A percentile compares a stretch with the other conserved stretches of the same genome.
phyloP scores from a whole-genome alignment of 306 rosid genomes.

The Trifolium dubium region DNA sequence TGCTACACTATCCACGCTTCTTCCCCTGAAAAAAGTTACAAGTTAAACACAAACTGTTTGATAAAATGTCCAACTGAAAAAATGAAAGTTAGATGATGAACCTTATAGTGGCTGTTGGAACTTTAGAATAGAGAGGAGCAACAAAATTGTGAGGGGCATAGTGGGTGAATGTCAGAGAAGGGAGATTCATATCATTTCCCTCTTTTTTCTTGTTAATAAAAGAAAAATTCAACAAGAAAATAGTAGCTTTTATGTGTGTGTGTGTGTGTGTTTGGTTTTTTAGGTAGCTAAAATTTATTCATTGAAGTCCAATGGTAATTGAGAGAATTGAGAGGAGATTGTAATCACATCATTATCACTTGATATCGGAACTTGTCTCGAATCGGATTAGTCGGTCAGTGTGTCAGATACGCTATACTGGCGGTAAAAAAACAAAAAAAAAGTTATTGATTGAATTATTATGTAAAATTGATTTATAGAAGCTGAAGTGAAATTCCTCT shows the following conservation, averaged over 20 bases:
- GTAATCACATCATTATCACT: too few species aligned
- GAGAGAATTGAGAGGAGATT: too few species aligned
- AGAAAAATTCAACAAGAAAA: too few species aligned
- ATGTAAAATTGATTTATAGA: too few species aligned
- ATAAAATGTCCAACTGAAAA: constrained; percentile 46
- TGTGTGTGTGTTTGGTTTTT: not conserved
- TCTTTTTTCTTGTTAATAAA: not conserved
- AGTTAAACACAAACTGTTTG: constrained; percentile 36
- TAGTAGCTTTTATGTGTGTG: not conserved
- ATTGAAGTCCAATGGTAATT: too few species aligned
- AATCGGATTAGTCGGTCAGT: too few species aligned
- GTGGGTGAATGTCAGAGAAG: constrained; percentile 22
- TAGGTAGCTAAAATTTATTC: not conserved
- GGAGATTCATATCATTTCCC: constrained; percentile 45
- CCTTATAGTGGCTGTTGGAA: constrained; percentile 45
- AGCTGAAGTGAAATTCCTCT: not conserved
- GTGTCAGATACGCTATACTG: too few species aligned
- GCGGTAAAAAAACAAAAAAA: too few species aligned
- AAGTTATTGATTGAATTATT: too few species aligned
- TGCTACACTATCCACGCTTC: constrained; percentile 49
- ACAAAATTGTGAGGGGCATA: constrained; percentile 29
- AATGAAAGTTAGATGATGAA: not conserved
- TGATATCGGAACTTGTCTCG: too few species aligned
- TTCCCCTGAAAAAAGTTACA: constrained; percentile 46
- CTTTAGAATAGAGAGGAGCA: constrained; percentile 48